A percentile compares a stretch with the other conserved stretches of the same genome.
phyloP scores from a whole-genome alignment of 352 stramenopile genomes.

The Globisporangium echinulatum region DNA sequence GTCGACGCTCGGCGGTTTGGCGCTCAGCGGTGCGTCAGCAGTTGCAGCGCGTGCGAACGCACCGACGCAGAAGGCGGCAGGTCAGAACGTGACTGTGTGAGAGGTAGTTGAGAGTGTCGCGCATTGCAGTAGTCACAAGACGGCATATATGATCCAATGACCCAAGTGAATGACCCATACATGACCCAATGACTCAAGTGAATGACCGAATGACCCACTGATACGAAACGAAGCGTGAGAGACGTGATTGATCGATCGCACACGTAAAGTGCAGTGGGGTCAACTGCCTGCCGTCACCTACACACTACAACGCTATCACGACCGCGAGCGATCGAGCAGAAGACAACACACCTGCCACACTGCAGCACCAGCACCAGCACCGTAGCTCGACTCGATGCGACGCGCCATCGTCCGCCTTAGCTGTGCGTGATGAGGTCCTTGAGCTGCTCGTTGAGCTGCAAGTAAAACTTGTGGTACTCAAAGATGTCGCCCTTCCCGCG shows the following conservation, averaged over 20 bases:
- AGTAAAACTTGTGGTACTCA: constrained; percentile 90
- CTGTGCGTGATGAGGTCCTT: constrained; percentile 62
- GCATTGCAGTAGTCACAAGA: no score
- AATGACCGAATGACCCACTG: neutral
- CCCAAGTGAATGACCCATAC: neutral
- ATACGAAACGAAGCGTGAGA: no score
- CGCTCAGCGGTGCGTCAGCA: constrained; percentile 29
- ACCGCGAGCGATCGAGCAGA: no score
- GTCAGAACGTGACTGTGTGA: constrained; percentile 40
- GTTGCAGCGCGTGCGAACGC: neutral
- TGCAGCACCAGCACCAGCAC: no score
- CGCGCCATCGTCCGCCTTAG: neutral
- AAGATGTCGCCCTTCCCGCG: constrained; percentile 89
- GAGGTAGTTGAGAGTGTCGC: neutral
- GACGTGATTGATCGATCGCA: no score
- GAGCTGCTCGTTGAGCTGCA: constrained; percentile 83
- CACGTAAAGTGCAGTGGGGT: no score
- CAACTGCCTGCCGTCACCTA: no score
- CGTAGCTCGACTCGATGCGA: no score
- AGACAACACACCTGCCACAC: no score
- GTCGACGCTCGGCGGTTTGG: constrained; percentile 66
- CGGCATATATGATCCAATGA: constrained; percentile 2
- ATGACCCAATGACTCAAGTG: neutral
- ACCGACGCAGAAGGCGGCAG: constrained; percentile 11
- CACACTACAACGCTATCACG: no score